Conservation (phyloP, 768 basidiomycete species). For the Hericium coralloides region DNA sequence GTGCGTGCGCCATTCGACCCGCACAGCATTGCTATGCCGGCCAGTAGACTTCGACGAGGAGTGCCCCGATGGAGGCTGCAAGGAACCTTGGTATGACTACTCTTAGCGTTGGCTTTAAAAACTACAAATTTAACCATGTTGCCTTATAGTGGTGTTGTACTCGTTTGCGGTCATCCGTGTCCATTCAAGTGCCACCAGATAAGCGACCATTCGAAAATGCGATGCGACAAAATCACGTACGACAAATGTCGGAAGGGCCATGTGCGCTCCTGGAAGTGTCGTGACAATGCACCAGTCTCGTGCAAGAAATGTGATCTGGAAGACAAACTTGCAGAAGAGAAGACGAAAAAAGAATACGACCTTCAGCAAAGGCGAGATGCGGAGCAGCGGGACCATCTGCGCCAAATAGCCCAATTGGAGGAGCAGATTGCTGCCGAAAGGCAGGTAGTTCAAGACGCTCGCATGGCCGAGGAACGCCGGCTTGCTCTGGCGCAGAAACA, state of each 20-base stretch:
- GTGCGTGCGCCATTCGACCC: constrained; percentile 47
- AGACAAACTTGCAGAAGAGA: constrained; percentile 31
- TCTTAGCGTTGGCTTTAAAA: neutral
- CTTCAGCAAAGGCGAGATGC: constrained; percentile 36
- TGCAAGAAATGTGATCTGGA: constrained; percentile 44
- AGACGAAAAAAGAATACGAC: constrained; percentile 30
- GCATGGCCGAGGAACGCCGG: constrained; percentile 27
- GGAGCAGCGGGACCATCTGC: constrained; percentile 34
- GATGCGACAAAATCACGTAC: constrained; percentile 31
- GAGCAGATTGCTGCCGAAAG: constrained; percentile 28
- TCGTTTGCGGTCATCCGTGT: constrained; percentile 50
- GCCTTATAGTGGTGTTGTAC: constrained; percentile 31
- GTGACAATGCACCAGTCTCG: constrained; percentile 23
- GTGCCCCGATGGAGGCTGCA: constrained; percentile 58
- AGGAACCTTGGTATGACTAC: constrained; percentile 40
- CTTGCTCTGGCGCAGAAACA: constrained; percentile 33
- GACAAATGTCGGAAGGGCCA: constrained; percentile 40
- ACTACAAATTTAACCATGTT: neutral
- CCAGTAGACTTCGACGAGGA: constrained; percentile 40
- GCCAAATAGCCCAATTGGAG: constrained; percentile 34
- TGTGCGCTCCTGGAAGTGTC: constrained; percentile 33
- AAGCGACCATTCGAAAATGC: constrained; percentile 43
- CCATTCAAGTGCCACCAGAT: constrained; percentile 54
- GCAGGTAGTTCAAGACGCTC: constrained; percentile 27
- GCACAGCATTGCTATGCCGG: constrained; percentile 26